Percentiles rank a stretch among this genome's conserved stretches.
phyloP scores from a whole-genome alignment of 768 basidiomycete genomes.

The Mycena amicta region DNA sequence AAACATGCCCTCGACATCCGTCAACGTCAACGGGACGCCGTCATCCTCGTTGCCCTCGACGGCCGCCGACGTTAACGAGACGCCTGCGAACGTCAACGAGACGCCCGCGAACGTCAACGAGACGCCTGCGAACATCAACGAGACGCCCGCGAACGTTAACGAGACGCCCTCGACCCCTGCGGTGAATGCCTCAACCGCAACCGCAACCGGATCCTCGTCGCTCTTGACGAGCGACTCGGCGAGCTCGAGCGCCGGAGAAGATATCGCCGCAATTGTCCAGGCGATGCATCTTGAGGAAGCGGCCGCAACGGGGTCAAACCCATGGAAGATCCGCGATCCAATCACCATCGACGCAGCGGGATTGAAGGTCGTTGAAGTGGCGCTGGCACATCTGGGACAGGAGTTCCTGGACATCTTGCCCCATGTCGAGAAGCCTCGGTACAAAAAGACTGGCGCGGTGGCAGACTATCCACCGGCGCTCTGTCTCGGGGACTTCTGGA shows the following conservation, averaged over 20 bases:
- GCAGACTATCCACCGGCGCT: background rate
- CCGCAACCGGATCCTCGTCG: too few relatives aligned
- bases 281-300: background rate
- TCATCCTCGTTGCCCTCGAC: too few relatives aligned
- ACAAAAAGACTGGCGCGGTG: background rate
- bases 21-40: too few relatives aligned
- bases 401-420: background rate
- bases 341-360: background rate
- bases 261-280: background rate
- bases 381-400: background rate
- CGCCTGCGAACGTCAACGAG: too few relatives aligned
- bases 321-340: background rate
- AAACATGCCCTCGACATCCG: too few relatives aligned
- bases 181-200: too few relatives aligned
- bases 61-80: too few relatives aligned
- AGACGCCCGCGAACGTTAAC: too few relatives aligned
- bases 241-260: background rate
- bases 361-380: background rate
- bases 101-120: too few relatives aligned
- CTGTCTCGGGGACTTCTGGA: background rate
- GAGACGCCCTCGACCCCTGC: too few relatives aligned
- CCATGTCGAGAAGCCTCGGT: too few relatives aligned
- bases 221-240: background rate
- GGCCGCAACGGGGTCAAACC: background rate
- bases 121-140: too few relatives aligned